Conservation (phyloP, 306 rosid genomes). For the Fagus crenata region DNA sequence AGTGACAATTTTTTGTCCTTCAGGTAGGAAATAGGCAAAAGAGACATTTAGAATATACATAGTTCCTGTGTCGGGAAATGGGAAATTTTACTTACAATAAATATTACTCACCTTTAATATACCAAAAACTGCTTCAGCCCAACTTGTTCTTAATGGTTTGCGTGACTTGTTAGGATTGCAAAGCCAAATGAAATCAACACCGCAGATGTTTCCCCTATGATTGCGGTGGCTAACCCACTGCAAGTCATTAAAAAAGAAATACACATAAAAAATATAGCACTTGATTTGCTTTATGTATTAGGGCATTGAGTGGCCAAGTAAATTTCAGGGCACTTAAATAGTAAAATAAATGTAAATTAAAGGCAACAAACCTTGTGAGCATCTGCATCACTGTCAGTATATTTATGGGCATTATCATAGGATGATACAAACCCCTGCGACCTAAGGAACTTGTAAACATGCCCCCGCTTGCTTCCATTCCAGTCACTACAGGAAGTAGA, state of each 20-base stretch:
- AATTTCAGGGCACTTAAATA: not conserved
- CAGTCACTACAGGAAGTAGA: constrained; percentile 66
- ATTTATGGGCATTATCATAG: constrained; percentile 84
- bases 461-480: constrained; percentile 98
- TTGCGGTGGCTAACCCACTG: constrained; percentile 99
- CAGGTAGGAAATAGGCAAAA: too few species aligned
- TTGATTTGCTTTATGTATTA: constrained; percentile 4
- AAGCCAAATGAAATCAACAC: constrained; percentile 96
- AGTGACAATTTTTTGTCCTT: too few species aligned
- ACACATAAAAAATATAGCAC: constrained; percentile 11
- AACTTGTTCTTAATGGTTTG: constrained; percentile 76
- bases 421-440: constrained; percentile 92
- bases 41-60: too few species aligned
- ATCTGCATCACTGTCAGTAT: constrained; percentile 75
- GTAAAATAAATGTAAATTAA: constrained; percentile 16
- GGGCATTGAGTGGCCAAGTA: constrained; percentile 1
- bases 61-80: too few species aligned
- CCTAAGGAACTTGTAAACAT: constrained; percentile 88
- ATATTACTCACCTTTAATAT: constrained; percentile 60
- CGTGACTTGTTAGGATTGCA: constrained; percentile 78
- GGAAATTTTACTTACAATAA: too few species aligned
- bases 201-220: constrained; percentile 95
- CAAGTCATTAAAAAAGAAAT: constrained; percentile 12
- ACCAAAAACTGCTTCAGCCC: constrained; percentile 92
- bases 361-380: constrained; percentile 67